These are phyloP conservation scores for Exophiala phaeomuriformis DNA, from an alignment of 2,329 filamentous ascomycete species.

Conservation along the genomic window DNA sequence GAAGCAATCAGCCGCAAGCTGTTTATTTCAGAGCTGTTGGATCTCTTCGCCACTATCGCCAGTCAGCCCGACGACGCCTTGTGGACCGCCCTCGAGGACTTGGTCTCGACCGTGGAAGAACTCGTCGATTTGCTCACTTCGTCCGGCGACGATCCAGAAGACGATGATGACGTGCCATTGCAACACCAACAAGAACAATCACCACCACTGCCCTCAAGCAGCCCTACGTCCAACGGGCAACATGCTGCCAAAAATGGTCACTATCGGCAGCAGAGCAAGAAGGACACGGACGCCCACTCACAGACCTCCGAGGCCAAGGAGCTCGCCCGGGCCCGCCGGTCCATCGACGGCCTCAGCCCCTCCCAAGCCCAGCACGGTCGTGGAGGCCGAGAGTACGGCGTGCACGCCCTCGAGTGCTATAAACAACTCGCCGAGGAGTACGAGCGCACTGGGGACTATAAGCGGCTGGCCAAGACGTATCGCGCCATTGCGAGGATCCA, in stretches of 20 bases:
- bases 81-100: conserved; percentile 65
- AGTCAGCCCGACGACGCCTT: conserved; percentile 63
- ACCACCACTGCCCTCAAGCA: too few species aligned
- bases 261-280: background rate
- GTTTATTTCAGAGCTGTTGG: conserved; percentile 78
- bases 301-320: conserved; percentile 20
- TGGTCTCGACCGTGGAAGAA: conserved; percentile 80
- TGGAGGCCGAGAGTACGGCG: conserved; percentile 31
- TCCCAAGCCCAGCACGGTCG: conserved; percentile 17
- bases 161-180: conserved; percentile 1
- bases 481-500: conserved; percentile 88
- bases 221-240: background rate
- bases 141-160: conserved; percentile 60
- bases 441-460: conserved; percentile 78
- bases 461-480: conserved; percentile 81
- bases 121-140: conserved; percentile 84
- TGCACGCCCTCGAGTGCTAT: conserved; percentile 61
- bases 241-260: background rate
- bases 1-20: conserved; percentile 88
- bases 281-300: conserved; percentile 15
- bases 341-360: conserved; percentile 24
- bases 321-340: conserved; percentile 20
- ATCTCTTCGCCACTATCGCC: conserved; percentile 67
- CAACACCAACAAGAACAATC: too few species aligned
- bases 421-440: conserved; percentile 89